phyloP scores from a whole-genome alignment of 106 monocot species.

The Acanthochlamys bracteata region DNA sequence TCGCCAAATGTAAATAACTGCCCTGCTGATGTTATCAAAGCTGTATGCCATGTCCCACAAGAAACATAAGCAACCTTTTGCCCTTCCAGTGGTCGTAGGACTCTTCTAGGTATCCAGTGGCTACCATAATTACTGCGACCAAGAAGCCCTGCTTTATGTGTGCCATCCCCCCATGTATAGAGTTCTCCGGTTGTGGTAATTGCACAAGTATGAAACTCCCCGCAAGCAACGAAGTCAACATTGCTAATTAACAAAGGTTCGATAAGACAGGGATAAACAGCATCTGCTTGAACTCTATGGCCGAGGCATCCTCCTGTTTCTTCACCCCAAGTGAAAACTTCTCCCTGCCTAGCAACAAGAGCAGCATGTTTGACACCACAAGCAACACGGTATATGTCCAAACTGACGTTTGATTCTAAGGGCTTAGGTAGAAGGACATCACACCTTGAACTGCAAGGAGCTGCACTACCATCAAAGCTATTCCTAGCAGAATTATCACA shows the following conservation, averaged over 20 bases:
- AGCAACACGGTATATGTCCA: constrained; percentile 66
- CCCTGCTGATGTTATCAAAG: constrained; percentile 64
- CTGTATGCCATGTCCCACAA: constrained; percentile 94
- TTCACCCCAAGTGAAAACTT: constrained; percentile 93
- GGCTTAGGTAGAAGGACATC: constrained; percentile 74
- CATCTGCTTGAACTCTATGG: constrained; percentile 57
- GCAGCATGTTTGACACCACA: constrained; percentile 90
- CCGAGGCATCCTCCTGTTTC: constrained; percentile 88
- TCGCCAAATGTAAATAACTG: constrained; percentile 92
- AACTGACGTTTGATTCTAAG: constrained; percentile 74
- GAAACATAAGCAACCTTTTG: constrained; percentile 62
- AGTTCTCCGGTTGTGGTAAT: constrained; percentile 64
- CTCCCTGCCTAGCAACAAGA: constrained; percentile 70
- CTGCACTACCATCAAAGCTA: constrained; percentile 25
- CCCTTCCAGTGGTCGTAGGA: constrained; percentile 70
- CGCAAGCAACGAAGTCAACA: constrained; percentile 67
- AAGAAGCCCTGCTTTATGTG: constrained; percentile 79
- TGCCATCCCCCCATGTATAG: constrained; percentile 95
- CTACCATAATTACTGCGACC: constrained; percentile 74
- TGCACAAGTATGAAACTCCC: constrained; percentile 94
- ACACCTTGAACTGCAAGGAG: constrained; percentile 25
- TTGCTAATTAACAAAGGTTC: constrained; percentile 51
- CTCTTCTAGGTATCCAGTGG: constrained; percentile 92
- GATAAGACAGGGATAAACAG: constrained; percentile 61
- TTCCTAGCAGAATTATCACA: constrained; percentile 21